phyloP scores from a whole-genome alignment of 2,329 filamentous ascomycete species.

The Tolypocladium paradoxum region DNA sequence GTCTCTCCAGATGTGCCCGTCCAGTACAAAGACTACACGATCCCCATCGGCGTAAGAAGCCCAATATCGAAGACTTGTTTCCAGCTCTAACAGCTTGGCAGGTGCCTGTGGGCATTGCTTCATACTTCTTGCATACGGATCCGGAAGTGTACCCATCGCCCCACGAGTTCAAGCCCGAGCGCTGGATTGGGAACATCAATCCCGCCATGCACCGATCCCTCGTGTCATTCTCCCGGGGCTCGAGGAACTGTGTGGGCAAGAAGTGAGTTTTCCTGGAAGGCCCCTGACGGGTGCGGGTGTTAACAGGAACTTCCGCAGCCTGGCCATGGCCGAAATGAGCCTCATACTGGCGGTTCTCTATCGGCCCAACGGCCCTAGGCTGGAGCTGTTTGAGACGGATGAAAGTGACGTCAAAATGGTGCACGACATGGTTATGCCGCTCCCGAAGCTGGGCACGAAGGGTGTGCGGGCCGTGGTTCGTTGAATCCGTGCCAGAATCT shows the following conservation, averaged over 20 bases:
- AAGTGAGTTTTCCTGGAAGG: background rate
- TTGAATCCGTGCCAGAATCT: background rate
- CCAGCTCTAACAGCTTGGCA: background rate
- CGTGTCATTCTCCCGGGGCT: background rate
- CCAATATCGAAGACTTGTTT: background rate
- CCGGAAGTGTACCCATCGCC: background rate
- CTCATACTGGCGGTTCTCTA: background rate
- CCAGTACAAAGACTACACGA: background rate
- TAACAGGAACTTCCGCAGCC: background rate
- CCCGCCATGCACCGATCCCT: background rate
- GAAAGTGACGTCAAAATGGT: background rate
- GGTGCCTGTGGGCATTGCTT: background rate
- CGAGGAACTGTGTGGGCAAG: background rate
- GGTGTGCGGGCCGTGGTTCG: background rate
- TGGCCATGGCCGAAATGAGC: background rate
- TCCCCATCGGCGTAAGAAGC: background rate
- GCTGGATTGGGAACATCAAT: background rate
- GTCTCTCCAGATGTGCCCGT: background rate
- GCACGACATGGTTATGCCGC: background rate
- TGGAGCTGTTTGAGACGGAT: background rate
- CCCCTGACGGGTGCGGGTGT: background rate
- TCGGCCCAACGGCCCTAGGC: background rate
- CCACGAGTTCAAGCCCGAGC: background rate
- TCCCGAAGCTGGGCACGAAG: background rate
- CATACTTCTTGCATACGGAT: background rate